Conservation (phyloP, 2,329 filamentous ascomycete genomes). For the Diaporthe vaccinii region DNA sequence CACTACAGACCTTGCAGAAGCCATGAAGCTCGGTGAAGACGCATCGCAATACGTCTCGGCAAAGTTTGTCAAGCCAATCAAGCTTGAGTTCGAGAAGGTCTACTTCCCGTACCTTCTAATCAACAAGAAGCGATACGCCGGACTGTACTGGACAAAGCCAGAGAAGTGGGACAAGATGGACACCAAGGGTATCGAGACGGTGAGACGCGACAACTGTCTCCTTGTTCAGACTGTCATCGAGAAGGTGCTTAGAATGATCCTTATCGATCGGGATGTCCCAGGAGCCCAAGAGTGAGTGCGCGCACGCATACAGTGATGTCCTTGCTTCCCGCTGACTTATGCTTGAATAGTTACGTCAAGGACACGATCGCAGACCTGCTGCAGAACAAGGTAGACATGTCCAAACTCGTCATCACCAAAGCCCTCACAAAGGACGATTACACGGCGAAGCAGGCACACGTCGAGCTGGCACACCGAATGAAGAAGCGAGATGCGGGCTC, state of each 20-base stretch:
- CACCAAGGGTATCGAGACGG: conserved; percentile 98
- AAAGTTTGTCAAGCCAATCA: conserved; percentile 97
- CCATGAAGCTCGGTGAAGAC: conserved; percentile 96
- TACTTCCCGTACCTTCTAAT: conserved; percentile 98
- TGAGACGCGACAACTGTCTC: conserved; percentile 95
- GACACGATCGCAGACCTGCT: conserved; percentile 93
- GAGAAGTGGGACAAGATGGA: conserved; percentile 99
- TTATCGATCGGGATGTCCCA: conserved; percentile 91
- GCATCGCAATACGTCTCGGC: conserved; percentile 88
- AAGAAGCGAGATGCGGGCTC: conserved; percentile 96
- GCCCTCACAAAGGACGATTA: conserved; percentile 93
- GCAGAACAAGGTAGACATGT: conserved; percentile 99
- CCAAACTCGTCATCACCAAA: conserved; percentile 98
- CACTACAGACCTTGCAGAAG: conserved; percentile 84
- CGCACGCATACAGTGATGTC: no score
- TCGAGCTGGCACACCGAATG: conserved; percentile 96
- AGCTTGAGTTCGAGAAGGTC: conserved; percentile 99
- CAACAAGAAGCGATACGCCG: conserved; percentile 99
- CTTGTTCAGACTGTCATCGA: conserved; percentile 98
- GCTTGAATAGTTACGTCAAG: conserved; percentile 84
- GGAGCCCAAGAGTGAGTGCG: conserved; percentile 89
- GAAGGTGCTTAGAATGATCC: conserved; percentile 92
- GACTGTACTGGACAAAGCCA: conserved; percentile 96
- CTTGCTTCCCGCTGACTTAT: conserved; percentile 44
- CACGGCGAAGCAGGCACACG: conserved; percentile 92